phyloP scores from a whole-genome alignment of 192 early-diverging fungal species.

The Jimgerdemannia flammicorona region DNA sequence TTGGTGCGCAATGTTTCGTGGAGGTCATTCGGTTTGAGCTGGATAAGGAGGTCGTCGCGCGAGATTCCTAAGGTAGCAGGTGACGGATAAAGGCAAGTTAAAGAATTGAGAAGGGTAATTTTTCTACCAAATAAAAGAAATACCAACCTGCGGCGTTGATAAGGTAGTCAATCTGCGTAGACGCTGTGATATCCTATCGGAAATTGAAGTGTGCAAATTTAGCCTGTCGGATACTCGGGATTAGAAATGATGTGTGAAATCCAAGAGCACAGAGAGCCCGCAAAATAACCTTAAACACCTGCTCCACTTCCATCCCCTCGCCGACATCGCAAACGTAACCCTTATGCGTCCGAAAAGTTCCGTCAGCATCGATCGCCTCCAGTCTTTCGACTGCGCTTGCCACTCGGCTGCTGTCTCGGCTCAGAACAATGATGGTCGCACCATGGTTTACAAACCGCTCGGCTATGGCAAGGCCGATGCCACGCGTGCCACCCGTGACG shows the following conservation, averaged over 20 bases:
- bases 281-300: conserved; percentile 14
- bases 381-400: conserved; percentile 25
- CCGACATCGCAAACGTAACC: neutral
- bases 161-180: too few relatives aligned
- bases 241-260: conserved; percentile 17
- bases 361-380: conserved; percentile 42
- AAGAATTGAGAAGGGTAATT: too few relatives aligned
- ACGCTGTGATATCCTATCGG: too few relatives aligned
- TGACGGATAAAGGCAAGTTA: too few relatives aligned
- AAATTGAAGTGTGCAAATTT: too few relatives aligned
- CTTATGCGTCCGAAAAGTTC: conserved; percentile 22
- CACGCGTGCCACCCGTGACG: conserved; percentile 74
- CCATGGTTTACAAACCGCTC: conserved; percentile 56
- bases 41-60: conserved; percentile 46
- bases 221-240: conserved; percentile 13
- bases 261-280: neutral
- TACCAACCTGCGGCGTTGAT: conserved; percentile 33
- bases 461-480: conserved; percentile 70
- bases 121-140: too few relatives aligned
- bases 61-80: conserved; percentile 37
- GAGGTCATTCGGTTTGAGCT: conserved; percentile 39
- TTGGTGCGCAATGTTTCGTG: conserved; percentile 62
- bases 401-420: conserved; percentile 33
- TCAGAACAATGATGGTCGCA: conserved; percentile 50
- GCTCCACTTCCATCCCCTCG: neutral